Evolutionary conservation across 2,329 filamentous ascomycete genomes (phyloP), one percentile per base, ranked within the genome.

Genomic region (Diaporthe sp.): DNA sequence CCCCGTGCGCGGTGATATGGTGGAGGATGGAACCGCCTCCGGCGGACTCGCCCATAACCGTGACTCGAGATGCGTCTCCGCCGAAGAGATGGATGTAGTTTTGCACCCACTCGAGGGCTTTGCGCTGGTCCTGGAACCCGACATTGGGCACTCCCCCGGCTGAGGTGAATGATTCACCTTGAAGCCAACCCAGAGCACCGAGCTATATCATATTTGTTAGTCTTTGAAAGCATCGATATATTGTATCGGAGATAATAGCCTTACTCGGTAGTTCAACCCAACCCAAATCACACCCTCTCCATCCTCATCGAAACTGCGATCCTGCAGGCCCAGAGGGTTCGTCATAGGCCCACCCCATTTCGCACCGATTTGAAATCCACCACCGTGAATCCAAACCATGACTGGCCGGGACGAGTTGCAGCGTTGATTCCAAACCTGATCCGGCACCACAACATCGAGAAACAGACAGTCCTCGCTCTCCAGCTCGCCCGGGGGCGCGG

Each of bases 71-170:
- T 25, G 82, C 80, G 76, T 88, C 85, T 19, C 88, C 88, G 34
- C 86, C 87, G 46, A 89, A 83, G 0, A 84, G 80, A 19, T 79
- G 77, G 57, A 88, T 87, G 77, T 88, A 83, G 19, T 85, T 78
- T 46, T 87, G 83, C 2, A 87, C 84, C 87, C 87, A 89, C 75
- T 87, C 78, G 19, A 88, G 80, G 4, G 84, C 87, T 4, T 83
- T 81, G 42, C 85, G 82, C 73, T 86, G 84, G 75, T 86, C 85
- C 61, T 82, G 82, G 49, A 86, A 77, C 1, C 81, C 81, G 13
- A 81, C 82, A 76, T 88, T 88, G 7, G 84, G 77, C 10, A 81
- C 77, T 1, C 82, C 85, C 3, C 80, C 84, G 34, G 84, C 79
- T 12, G 78, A 72, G 42, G 83, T 79, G 44, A 86, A 80, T 6